A percentile compares a stretch with the other conserved stretches of the same genome.
phyloP scores from a whole-genome alignment of 1,284 basidiomycete species.

The Cryptococcus sp. region DNA sequence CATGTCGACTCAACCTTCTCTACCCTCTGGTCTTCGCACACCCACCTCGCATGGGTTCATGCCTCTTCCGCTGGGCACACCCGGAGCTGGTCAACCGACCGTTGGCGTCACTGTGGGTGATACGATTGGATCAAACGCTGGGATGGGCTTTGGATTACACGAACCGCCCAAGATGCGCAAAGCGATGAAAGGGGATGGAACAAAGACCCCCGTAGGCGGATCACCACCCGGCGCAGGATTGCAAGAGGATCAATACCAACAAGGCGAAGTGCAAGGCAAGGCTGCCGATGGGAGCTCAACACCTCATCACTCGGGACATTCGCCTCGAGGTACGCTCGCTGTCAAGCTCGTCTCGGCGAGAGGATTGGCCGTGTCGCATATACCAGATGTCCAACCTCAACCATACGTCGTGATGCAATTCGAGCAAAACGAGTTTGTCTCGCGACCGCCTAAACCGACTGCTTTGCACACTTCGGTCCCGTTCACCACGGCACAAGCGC shows the following conservation, averaged over 20 bases:
- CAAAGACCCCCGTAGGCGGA: conserved; percentile 26
- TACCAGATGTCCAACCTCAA: conserved; percentile 53
- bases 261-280: neutral
- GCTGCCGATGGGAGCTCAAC: conserved; percentile 1
- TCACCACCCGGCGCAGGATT: conserved; percentile 20
- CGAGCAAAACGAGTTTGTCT: conserved; percentile 98
- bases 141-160: conserved; percentile 43
- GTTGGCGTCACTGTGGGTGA: conserved; percentile 44
- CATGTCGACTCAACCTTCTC: conserved; percentile 33
- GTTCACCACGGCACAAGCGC: conserved; percentile 37
- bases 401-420: conserved; percentile 98
- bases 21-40: conserved; percentile 40
- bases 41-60: conserved; percentile 42
- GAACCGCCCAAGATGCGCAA: conserved; percentile 47
- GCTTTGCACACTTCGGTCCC: conserved; percentile 34
- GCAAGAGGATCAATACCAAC: conserved; percentile 43
- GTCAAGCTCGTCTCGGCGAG: conserved; percentile 93
- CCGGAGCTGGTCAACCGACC: conserved; percentile 41
- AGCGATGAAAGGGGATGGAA: conserved; percentile 35
- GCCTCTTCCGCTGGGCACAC: conserved; percentile 42
- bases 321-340: conserved; percentile 69
- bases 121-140: conserved; percentile 28
- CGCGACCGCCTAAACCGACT: conserved; percentile 63
- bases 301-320: conserved; percentile 24
- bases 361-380: conserved; percentile 66